These are phyloP conservation scores for Naganishia sp. DNA, from an alignment of 1,284 basidiomycete species.

Conservation along the genomic window DNA sequence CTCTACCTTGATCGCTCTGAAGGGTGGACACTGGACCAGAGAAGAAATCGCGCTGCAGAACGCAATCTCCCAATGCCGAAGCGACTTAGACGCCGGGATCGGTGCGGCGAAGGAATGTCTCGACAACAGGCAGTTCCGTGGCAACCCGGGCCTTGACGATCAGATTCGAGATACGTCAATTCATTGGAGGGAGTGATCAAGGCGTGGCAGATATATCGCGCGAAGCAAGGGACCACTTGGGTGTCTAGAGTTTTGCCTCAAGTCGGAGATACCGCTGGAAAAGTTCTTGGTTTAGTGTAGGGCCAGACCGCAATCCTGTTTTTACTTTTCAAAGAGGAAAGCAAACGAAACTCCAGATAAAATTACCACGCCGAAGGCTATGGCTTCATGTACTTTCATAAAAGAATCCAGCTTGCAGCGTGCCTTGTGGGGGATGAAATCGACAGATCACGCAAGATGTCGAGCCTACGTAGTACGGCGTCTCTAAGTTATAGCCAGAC, in stretches of 20 bases:
- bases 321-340: too few species aligned
- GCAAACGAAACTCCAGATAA: too few species aligned
- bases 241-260: conserved; percentile 6
- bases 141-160: conserved; percentile 29
- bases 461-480: too few species aligned
- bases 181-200: conserved; percentile 18
- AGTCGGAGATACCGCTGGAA: conserved; percentile 23
- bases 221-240: conserved; percentile 21
- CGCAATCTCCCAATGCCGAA: conserved; percentile 15
- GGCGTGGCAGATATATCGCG: conserved; percentile 24
- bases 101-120: conserved; percentile 29
- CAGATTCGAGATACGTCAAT: conserved; percentile 29
- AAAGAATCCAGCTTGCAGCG: background rate
- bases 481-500: too few species aligned
- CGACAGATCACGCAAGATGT: too few species aligned
- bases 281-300: conserved; percentile 18
- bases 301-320: too few species aligned
- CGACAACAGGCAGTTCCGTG: background rate
- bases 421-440: too few species aligned
- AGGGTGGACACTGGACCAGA: conserved; percentile 26
- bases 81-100: conserved; percentile 23
- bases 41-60: conserved; percentile 30
- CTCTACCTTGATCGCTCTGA: conserved; percentile 15
- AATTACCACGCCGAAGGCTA: too few species aligned
- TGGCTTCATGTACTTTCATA: background rate